A percentile compares a stretch with the other conserved stretches of the same genome.
These are phyloP conservation scores for Cladosporium colombiae DNA, from an alignment of 2,329 filamentous ascomycete species.

Conservation along the genomic window DNA sequence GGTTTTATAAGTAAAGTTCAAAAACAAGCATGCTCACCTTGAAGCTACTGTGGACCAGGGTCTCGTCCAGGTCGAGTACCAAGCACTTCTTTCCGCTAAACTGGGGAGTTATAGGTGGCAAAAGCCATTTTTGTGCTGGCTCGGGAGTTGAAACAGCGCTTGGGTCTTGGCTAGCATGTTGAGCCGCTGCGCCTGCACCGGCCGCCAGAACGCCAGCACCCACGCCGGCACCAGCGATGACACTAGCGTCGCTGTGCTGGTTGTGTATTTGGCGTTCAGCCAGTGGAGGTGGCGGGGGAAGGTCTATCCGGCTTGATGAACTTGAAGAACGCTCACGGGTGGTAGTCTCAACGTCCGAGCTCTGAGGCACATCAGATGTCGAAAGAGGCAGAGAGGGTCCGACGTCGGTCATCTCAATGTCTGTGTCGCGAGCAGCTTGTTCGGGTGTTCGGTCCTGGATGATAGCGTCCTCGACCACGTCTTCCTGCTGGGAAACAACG, in stretches of 20 bases:
- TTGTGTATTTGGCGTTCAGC: slow-evolving; percentile 43
- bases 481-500: slow-evolving; percentile 39
- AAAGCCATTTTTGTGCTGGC: slow-evolving; percentile 66
- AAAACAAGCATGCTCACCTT: slow-evolving; percentile 65
- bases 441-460: slow-evolving; percentile 53
- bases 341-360: slow-evolving; percentile 9
- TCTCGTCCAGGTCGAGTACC: slow-evolving; percentile 94
- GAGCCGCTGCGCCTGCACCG: slow-evolving; percentile 11
- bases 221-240: slow-evolving; percentile 16
- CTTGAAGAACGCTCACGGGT: slow-evolving; percentile 29
- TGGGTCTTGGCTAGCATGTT: slow-evolving; percentile 29
- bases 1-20: too few species aligned
- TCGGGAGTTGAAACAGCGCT: slow-evolving; percentile 43
- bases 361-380: slow-evolving; percentile 40
- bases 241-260: slow-evolving; percentile 24
- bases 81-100: slow-evolving; percentile 89
- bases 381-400: slow-evolving; percentile 47
- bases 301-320: slow-evolving; percentile 23
- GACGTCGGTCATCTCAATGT: slow-evolving; percentile 67
- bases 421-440: slow-evolving; percentile 53
- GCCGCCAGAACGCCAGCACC: slow-evolving; percentile 11
- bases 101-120: slow-evolving; percentile 79
- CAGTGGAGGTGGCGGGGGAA: slow-evolving; percentile 59
- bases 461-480: slow-evolving; percentile 33
- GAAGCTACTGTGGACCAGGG: slow-evolving; percentile 96